Conservation (phyloP, 768 basidiomycete genomes). For the Holtermannia corniformis region DNA sequence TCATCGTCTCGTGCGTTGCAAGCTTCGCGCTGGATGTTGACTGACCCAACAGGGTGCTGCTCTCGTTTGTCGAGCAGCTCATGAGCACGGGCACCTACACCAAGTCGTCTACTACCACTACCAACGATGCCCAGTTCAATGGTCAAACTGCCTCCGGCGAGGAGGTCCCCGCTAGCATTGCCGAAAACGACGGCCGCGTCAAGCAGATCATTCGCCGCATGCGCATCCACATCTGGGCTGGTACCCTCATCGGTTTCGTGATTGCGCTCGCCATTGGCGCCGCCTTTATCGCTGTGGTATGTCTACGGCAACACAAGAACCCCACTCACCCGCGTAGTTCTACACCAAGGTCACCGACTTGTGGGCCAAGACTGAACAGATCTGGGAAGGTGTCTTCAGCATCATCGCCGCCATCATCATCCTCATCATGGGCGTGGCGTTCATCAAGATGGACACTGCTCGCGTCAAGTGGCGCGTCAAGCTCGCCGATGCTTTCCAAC, state of each 20-base stretch:
- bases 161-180: background rate
- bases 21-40: background rate
- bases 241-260: slow-evolving; percentile 62
- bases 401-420: slow-evolving; percentile 55
- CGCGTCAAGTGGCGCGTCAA: slow-evolving; percentile 92
- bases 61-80: slow-evolving; percentile 75
- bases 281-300: slow-evolving; percentile 70
- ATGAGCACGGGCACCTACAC: slow-evolving; percentile 29
- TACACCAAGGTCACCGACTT: slow-evolving; percentile 81
- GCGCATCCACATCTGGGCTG: slow-evolving; percentile 64
- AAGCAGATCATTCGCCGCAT: slow-evolving; percentile 49
- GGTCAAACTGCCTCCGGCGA: background rate
- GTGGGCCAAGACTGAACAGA: slow-evolving; percentile 70
- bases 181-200: slow-evolving; percentile 3
- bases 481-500: slow-evolving; percentile 63
- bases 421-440: slow-evolving; percentile 83
- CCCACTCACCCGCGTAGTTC: slow-evolving; percentile 46
- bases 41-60: slow-evolving; percentile 56
- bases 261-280: slow-evolving; percentile 76
- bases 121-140: background rate
- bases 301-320: slow-evolving; percentile 10
- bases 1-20: slow-evolving; percentile 61
- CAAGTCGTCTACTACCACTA: background rate
- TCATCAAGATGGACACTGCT: slow-evolving; percentile 91
- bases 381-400: slow-evolving; percentile 77